Base-by-base conservation (phyloP, 495 filamentous ascomycete genomes). In the Hypoxylon intermedium region DNA sequence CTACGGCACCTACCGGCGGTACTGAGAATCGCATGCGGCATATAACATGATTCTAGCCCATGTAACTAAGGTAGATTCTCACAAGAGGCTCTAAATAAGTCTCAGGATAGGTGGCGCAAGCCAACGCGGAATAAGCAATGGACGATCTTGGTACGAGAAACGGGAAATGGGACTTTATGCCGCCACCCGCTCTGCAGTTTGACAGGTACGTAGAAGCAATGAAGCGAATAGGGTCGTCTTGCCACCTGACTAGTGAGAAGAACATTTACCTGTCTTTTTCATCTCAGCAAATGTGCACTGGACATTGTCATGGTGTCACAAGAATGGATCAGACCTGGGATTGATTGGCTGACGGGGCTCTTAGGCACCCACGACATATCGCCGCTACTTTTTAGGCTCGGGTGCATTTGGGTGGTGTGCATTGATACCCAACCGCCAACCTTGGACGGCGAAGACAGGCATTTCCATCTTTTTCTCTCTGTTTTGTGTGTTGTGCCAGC, bases 381-480 rank as follows among this genome's bases (percentile, higher is more conserved):
- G 36, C 44, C 53, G 59, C 59, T 53, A 58, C 41, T 59, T 41
- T 57, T 42, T 63, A 51, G 69, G 69, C 69, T 63, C 64, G 38
- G 23, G 63, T 64, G 69, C 36, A 38, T 38, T 38, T 38, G 7
- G 36, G 36, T 38, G 36, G 36, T 38, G 36, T 38, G 36, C 69
- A 72, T 72, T 70, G 70, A 65, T 72, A 72, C 70, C 70, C 70
- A 72, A 72, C 36, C 34, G n/a, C n/a, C n/a, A n/a, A n/a, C n/a
- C 15, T 37, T 3, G 15, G 36, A 38, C 60, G 56, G 44, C 50
- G 54, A 58, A 53, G 64, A 61, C 64, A 63, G 62, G 60, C 53
- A 55, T 53, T 67, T 58, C 57, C 52, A 52, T 20, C 19, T 52
- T 57, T 61, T 55, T 52, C 26, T 33, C 40, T 24, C 38, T 20